Evolutionary conservation across 176 grass and related monocot genomes (phyloP).

Genomic region (Zea luxurians): DNA sequence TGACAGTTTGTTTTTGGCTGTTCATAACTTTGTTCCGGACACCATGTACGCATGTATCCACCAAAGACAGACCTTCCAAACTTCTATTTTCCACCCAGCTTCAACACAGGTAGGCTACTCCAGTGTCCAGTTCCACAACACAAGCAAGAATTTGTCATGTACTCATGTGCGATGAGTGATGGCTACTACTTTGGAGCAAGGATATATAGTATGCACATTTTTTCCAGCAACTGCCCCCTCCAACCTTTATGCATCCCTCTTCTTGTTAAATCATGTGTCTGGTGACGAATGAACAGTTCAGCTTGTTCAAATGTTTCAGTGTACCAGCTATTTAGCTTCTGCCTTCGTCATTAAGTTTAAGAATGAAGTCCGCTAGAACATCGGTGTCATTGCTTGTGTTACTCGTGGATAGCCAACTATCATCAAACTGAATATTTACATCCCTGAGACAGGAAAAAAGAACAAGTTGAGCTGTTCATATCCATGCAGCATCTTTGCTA

Average conservation of each 20-base stretch:
- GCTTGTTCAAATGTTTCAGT: not conserved
- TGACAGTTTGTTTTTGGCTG: not conserved
- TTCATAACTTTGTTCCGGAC: not conserved
- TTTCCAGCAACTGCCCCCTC: not conserved
- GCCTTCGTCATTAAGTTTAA: constrained; percentile 47
- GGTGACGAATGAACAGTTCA: constrained; percentile 1
- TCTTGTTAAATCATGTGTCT: not conserved
- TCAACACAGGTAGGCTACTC: not conserved
- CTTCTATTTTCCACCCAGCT: not conserved
- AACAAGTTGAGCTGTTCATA: constrained; percentile 1
- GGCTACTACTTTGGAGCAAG: not conserved
- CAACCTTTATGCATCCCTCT: not conserved
- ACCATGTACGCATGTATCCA: not conserved
- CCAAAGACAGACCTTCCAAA: not conserved
- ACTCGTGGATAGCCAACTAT: constrained; percentile 72
- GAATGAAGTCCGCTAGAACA: constrained; percentile 65
- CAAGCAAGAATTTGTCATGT: not conserved
- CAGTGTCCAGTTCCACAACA: not conserved
- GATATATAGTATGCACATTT: not conserved
- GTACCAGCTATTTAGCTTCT: constrained; percentile 45
- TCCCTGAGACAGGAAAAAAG: constrained; percentile 45
- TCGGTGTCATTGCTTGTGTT: constrained; percentile 65
- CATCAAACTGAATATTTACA: no score
- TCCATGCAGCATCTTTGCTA: not conserved
- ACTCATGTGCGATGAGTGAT: not conserved